Base-by-base conservation (phyloP, 768 basidiomycete species). In the Flagelloscypha sp. region DNA sequence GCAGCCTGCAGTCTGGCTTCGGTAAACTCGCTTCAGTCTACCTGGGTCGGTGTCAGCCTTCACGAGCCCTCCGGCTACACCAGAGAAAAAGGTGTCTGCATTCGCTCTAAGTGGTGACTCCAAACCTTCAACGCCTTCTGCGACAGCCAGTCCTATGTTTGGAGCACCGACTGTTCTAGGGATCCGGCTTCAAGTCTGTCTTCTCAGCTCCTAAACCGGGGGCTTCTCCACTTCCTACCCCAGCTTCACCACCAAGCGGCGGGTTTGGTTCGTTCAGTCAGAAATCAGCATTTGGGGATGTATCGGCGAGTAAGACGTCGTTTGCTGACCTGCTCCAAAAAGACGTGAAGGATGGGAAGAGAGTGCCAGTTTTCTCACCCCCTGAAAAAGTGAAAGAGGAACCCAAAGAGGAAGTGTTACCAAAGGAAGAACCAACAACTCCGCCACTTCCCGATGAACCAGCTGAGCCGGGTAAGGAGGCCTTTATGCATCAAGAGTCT, bases 261-360 rank as follows among this genome's bases (percentile, higher is more conserved):
- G 76, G 64, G 2, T 81, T 81, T 45, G 47, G 64, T 22, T 68
- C 74, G 0, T 76, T 77, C 45, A 65, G 68, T 10, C 66, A 67
- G 1, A 40, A 57, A 0, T 54, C 54, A 27, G 62, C 65, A 1
- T 74, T 79, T 39, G 54, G 59, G 4, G 57, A 65, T 11, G 57
- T 65, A 35, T 46, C 63, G 5, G 62, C 58, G 0, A 55, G 58
- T 1, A 57, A 61, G 23, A 72, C 68, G 44, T 72, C 82, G 1
- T 87, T 81, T 44, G 55, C 61, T n/a, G 76, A 84, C 19, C 48
- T 84, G 30, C 55, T 84, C 38, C 70, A 74, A 49, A 52, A 44
- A 11, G 59, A 48, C 28, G 59, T 56, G 29, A 49, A 49, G 13
- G 51, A 55, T 15, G 30, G 40, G 17, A 48, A 52, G 36, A 58